These are phyloP conservation scores for Lentinus tigrinus DNA, from an alignment of 768 basidiomycete genomes.

Conservation along the genomic window DNA sequence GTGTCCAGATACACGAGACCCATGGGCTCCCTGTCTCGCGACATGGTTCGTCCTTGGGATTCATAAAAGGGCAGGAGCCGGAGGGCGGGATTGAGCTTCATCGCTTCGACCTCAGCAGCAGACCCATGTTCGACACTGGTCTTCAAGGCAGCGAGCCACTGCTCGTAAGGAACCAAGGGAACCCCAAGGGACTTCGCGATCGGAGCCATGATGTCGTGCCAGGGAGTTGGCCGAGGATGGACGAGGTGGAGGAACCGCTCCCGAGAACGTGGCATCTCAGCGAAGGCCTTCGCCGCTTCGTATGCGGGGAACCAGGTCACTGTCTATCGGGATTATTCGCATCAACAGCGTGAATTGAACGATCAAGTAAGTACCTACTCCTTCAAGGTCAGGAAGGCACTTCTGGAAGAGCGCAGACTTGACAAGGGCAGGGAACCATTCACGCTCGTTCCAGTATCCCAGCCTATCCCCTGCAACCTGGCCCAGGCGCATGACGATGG, in stretches of 20 bases:
- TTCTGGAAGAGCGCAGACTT: constrained; percentile 21
- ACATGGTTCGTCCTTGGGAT: neutral
- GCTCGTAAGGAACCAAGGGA: constrained; percentile 24
- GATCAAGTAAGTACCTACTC: constrained; percentile 9
- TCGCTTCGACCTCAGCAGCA: constrained; percentile 8
- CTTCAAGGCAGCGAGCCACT: constrained; percentile 24
- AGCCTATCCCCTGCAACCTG: constrained; percentile 29
- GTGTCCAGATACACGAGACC: constrained; percentile 12
- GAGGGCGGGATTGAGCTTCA: constrained; percentile 26
- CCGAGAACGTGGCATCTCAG: constrained; percentile 23
- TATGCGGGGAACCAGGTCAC: constrained; percentile 27
- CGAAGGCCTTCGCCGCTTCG: constrained; percentile 23
- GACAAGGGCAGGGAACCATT: constrained; percentile 34
- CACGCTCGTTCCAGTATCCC: constrained; percentile 33
- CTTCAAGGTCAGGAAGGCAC: constrained; percentile 25
- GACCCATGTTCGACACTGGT: constrained; percentile 1
- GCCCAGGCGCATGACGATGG: constrained; percentile 34
- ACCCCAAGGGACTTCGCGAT: constrained; percentile 20
- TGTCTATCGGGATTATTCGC: constrained; percentile 6
- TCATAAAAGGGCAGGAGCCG: constrained; percentile 26
- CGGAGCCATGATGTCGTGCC: constrained; percentile 22
- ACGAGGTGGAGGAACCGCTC: constrained; percentile 35
- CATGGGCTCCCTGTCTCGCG: constrained; percentile 12
- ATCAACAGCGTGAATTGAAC: neutral
- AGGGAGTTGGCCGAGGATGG: constrained; percentile 38